These are phyloP conservation scores for Candida palmyrensis DNA, from an alignment of 805 yeast species.

Conservation along the genomic window DNA sequence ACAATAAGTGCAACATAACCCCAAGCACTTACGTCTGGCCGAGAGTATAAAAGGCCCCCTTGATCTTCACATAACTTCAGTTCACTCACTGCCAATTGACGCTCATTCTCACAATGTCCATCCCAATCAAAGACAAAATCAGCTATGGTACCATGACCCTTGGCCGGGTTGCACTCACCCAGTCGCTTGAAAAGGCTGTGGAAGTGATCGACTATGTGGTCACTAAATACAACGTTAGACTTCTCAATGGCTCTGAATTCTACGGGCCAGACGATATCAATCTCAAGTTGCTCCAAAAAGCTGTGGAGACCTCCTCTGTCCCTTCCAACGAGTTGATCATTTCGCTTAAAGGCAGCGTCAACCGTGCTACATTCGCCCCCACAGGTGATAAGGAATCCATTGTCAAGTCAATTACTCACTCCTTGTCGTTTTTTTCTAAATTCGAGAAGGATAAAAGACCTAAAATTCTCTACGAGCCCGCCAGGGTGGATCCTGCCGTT, in stretches of 20 bases:
- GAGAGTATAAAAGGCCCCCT: no score
- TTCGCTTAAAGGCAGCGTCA: constrained; percentile 64
- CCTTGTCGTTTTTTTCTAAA: constrained; percentile 23
- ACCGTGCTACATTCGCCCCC: constrained; percentile 36
- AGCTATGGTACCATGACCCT: constrained; percentile 84
- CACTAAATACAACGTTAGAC: constrained; percentile 40
- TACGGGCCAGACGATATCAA: constrained; percentile 56
- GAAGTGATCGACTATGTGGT: constrained; percentile 40
- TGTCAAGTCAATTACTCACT: constrained; percentile 41
- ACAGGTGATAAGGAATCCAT: constrained; percentile 47
- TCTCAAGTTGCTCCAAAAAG: constrained; percentile 51
- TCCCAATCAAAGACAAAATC: constrained; percentile 18
- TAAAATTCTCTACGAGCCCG: constrained; percentile 55
- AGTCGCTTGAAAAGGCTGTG: constrained; percentile 49
- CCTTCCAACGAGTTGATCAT: constrained; percentile 50
- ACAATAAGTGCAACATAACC: no score
- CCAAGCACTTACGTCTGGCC: no score
- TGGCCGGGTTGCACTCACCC: constrained; percentile 62
- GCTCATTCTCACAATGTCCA: no score
- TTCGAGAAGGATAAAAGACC: constrained; percentile 24
- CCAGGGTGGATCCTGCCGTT: constrained; percentile 57
- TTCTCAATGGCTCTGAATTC: constrained; percentile 75
- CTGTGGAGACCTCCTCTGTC: constrained; percentile 47
- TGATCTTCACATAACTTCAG: no score
- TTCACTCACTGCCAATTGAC: no score